Percentiles rank a stretch among this genome's conserved stretches.
Evolutionary conservation across 179 eudicot species (phyloP).

Genomic region (Camellia oleifera): DNA sequence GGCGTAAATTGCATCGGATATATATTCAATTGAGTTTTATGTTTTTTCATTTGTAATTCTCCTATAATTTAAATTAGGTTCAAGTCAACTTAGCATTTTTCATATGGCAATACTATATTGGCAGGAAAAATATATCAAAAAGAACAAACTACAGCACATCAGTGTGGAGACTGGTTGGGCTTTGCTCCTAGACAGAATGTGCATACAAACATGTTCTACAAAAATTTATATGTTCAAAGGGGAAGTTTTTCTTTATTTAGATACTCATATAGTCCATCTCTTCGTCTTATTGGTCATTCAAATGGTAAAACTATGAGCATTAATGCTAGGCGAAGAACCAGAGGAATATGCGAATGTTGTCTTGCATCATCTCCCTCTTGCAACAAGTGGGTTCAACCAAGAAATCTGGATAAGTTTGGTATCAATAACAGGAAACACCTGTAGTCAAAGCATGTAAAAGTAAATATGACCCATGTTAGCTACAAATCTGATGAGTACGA

Average conservation of each 20-base stretch:
- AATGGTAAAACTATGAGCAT: slow-evolving; percentile 25
- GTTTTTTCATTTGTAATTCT: not conserved
- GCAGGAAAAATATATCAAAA: slow-evolving; percentile 47
- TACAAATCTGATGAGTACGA: slow-evolving; percentile 84
- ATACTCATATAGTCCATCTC: slow-evolving; percentile 38
- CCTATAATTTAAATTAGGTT: slow-evolving; percentile 3
- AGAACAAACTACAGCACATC: slow-evolving; percentile 29
- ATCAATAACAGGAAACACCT: slow-evolving; percentile 22
- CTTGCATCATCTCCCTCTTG: slow-evolving; percentile 34
- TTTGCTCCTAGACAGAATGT: slow-evolving; percentile 31
- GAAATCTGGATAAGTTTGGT: slow-evolving; percentile 38
- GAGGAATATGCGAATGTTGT: slow-evolving; percentile 34
- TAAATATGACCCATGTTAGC: slow-evolving; percentile 43
- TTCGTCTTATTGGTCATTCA: slow-evolving; percentile 29
- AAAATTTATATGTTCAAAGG: slow-evolving; percentile 28
- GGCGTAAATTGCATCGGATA: not conserved
- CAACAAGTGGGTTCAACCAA: slow-evolving; percentile 37
- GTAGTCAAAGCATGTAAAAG: slow-evolving; percentile 32
- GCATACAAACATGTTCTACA: slow-evolving; percentile 21
- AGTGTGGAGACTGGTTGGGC: slow-evolving; percentile 38
- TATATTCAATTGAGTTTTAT: not conserved
- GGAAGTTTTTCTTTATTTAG: slow-evolving; percentile 31
- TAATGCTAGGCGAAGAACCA: slow-evolving; percentile 28
- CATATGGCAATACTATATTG: not conserved
- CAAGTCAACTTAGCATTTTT: not conserved